Evolutionary conservation across 2,329 filamentous ascomycete genomes (phyloP).

Genomic region (Blumeria hordei): DNA sequence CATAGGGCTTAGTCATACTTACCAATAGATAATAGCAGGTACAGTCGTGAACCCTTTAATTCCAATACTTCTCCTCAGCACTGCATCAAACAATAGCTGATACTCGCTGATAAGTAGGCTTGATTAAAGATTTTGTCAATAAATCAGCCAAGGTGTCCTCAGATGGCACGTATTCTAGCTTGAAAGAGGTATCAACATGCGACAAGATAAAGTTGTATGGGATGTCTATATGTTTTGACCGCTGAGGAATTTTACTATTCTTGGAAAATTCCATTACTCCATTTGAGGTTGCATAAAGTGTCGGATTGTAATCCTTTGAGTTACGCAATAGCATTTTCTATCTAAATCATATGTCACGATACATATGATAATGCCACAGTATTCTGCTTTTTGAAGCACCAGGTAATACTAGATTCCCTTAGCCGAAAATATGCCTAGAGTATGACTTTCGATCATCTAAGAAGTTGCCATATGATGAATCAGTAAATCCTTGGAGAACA

Average conservation of each 20-base stretch:
- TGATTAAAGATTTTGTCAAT: background rate
- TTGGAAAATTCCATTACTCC: background rate
- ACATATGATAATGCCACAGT: background rate
- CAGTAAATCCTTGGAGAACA: background rate
- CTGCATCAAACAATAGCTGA: background rate
- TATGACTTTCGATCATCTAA: background rate
- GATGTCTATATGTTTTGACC: background rate
- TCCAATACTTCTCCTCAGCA: background rate
- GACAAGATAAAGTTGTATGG: background rate
- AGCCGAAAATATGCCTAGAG: background rate
- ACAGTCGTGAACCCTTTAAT: background rate
- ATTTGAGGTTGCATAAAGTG: background rate
- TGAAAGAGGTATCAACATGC: background rate
- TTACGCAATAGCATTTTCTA: background rate
- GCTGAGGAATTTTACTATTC: background rate
- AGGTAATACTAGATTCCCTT: background rate
- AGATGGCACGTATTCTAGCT: background rate
- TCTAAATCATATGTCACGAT: background rate
- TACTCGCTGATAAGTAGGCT: background rate
- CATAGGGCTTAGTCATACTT: no score
- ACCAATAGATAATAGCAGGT: no score
- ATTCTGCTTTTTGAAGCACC: background rate
- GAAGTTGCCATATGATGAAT: background rate
- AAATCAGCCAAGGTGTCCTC: background rate
- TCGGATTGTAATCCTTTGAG: background rate